Evolutionary conservation across 2,329 filamentous ascomycete genomes (phyloP).

Genomic region (Xylaria sp.): DNA sequence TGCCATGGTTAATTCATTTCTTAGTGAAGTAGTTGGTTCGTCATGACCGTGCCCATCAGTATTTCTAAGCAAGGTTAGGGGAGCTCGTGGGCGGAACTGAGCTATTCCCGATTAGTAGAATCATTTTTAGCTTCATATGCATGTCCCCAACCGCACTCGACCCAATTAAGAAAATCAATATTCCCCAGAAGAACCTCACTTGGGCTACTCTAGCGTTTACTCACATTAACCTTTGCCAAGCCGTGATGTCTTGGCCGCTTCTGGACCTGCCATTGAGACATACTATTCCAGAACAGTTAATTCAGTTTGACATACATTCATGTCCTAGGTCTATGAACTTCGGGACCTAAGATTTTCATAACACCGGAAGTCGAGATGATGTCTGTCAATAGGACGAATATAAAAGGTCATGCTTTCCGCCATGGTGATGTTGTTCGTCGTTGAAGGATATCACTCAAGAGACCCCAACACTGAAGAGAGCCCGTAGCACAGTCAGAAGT

Average conservation of each 20-base stretch:
- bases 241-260: not conserved
- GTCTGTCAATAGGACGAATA: not conserved
- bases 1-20: not conserved
- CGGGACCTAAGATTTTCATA: not conserved
- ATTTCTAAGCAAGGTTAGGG: constrained; percentile 23
- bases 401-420: not conserved
- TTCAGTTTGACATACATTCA: not conserved
- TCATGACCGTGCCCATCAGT: not conserved
- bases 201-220: not conserved
- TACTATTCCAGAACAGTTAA: constrained; percentile 12
- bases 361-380: not conserved
- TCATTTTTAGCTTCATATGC: constrained; percentile 5
- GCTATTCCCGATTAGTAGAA: constrained; percentile 26
- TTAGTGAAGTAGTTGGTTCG: not conserved
- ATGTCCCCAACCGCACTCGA: not conserved
- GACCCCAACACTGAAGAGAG: not conserved
- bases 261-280: not conserved
- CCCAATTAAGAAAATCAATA: constrained; percentile 20
- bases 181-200: not conserved
- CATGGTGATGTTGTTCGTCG: not conserved
- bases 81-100: too few relatives aligned
- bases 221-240: not conserved
- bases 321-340: not conserved
- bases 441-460: not conserved
- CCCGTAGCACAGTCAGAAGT: not conserved